Evolutionary conservation across 2,329 filamentous ascomycete genomes (phyloP), one percentile per base, ranked within the genome.

Genomic region (Penicillium sp.): DNA sequence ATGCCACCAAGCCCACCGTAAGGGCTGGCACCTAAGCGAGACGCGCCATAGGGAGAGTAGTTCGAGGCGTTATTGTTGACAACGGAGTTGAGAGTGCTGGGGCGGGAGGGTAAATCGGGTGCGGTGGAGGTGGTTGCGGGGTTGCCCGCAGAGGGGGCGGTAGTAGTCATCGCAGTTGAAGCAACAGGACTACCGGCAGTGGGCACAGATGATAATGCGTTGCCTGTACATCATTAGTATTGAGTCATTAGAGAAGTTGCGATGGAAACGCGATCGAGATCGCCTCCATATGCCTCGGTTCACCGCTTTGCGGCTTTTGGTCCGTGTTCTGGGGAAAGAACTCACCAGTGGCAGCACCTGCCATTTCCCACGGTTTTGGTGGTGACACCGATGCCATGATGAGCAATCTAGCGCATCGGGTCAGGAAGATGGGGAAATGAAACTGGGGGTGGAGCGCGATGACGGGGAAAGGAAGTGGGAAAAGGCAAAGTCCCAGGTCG

Each of bases 311-410:
- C 39, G 21, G 14, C n/a, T 13, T 27, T 37, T 13, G n/a, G 42
- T 26, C n/a, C 42, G 39, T 5, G 16, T 31, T 51, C 29, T 13
- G 29, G 27, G 19, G 35, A 24, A 16, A 43, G 42, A 21, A 78
- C 80, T 69, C 78, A 87, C 84, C 76, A 70, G 80, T 71, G 64
- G 79, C 71, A 65, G 81, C 81, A 76, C 88, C 89, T 64, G 88
- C 84, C 75, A 89, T 86, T 79, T 99, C 95, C 95, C 95, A 99
- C 47, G 95, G 95, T 79, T 99, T 99, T 55, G 95, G 95, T 72
- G 95, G 95, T 76, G 93, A 97, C 63, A 80, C 79, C 64, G 82
- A 79, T 69, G 83, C 82, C 83, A 86, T 86, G 63, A 66, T 65
- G 56, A 57, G 69, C 59, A 65, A 59, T 54, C 57, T 68, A 56